Conservation (phyloP, 2,329 filamentous ascomycete species). For the Alternaria sp. region DNA sequence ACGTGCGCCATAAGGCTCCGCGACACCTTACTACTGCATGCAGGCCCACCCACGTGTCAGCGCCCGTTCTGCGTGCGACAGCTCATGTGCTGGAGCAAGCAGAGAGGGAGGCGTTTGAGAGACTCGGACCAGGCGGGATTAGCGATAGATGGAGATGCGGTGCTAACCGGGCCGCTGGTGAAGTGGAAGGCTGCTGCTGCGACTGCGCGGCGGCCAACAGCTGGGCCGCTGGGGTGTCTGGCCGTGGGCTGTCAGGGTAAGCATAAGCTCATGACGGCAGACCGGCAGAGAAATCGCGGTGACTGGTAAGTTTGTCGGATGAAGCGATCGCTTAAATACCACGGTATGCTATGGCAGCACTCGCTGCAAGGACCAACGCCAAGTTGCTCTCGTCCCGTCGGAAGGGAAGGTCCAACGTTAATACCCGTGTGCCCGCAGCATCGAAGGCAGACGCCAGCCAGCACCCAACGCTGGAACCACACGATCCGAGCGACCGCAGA, state of each 20-base stretch:
- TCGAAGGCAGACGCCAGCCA: neutral
- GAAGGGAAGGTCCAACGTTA: slow-evolving; percentile 13
- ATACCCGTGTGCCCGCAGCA: slow-evolving; percentile 19
- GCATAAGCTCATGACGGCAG: slow-evolving; percentile 6
- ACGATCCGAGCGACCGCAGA: slow-evolving; percentile 10
- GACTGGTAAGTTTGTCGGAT: slow-evolving; percentile 5
- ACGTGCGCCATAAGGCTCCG: slow-evolving; percentile 16
- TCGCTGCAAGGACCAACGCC: slow-evolving; percentile 13
- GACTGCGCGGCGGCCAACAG: neutral
- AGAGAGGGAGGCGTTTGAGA: neutral
- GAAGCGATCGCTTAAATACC: slow-evolving; percentile 10
- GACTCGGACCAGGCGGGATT: neutral
- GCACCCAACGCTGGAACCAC: slow-evolving; percentile 11
- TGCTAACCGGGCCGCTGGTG: slow-evolving; percentile 12
- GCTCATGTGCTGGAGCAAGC: slow-evolving; percentile 5
- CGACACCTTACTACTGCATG: slow-evolving; percentile 21
- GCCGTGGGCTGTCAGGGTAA: neutral
- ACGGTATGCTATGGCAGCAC: neutral
- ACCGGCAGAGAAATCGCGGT: slow-evolving; percentile 1
- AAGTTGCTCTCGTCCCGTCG: slow-evolving; percentile 8
- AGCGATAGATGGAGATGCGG: slow-evolving; percentile 8
- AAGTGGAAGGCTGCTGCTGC: neutral
- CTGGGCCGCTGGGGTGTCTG: neutral
- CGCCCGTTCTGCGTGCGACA: slow-evolving; percentile 15
- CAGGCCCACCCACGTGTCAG: slow-evolving; percentile 26